Evolutionary conservation across 208 protist genomes (phyloP).

Genomic region (Balamuthia mandrillaris): DNA sequence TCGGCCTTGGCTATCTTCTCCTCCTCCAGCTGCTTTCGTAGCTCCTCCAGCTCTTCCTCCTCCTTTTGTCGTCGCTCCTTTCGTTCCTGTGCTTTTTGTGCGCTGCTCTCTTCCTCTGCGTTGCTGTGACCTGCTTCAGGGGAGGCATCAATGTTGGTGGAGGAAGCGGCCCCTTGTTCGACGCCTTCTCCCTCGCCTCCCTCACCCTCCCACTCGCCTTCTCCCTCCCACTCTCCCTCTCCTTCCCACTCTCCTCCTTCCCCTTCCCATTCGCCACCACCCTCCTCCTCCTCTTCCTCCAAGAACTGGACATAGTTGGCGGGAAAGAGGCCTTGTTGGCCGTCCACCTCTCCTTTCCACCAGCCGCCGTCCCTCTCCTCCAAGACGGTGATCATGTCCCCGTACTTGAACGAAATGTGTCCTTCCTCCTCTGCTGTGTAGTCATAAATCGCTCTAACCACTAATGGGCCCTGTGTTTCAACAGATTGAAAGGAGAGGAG

Average conservation of each 20-base stretch:
- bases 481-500: background rate
- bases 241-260: background rate
- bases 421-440: conserved; percentile 22
- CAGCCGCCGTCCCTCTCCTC: conserved; percentile 20
- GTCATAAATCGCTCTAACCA: conserved; percentile 24
- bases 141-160: too few relatives aligned
- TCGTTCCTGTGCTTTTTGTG: background rate
- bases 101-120: too few relatives aligned
- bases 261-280: background rate
- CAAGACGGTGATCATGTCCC: background rate
- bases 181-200: too few relatives aligned
- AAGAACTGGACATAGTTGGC: conserved; percentile 44
- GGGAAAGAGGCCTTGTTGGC: conserved; percentile 18
- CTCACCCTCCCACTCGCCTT: background rate
- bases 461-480: background rate
- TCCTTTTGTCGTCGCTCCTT: conserved; percentile 1
- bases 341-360: conserved; percentile 32
- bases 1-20: conserved; percentile 15
- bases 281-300: conserved; percentile 24
- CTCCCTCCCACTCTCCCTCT: background rate
- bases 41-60: conserved; percentile 21
- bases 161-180: too few relatives aligned
- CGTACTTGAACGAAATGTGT: conserved; percentile 27
- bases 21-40: conserved; percentile 19
- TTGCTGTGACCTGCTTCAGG: too few relatives aligned